phyloP scores from a whole-genome alignment of 139 green algal species.

The Nannochloris sp. region DNA sequence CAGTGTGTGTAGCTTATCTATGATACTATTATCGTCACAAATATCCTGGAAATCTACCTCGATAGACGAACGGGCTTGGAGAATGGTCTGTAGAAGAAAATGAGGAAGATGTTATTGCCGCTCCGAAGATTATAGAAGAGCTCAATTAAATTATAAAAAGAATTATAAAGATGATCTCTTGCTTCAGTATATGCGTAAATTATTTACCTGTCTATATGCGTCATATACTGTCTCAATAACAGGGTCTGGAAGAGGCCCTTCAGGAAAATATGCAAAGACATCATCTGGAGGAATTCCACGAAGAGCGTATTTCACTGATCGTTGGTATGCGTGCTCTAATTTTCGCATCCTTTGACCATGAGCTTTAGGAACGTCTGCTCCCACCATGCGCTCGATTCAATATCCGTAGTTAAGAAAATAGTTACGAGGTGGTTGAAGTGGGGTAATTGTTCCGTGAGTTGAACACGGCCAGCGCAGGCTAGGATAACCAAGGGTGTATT shows the following conservation, averaged over 20 bases:
- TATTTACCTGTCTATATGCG: slow-evolving; percentile 2
- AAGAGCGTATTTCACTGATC: slow-evolving; percentile 8
- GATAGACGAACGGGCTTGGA: background rate
- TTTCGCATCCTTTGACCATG: slow-evolving; percentile 1
- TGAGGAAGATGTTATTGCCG: background rate
- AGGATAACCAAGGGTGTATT: no score
- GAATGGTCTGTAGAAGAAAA: background rate
- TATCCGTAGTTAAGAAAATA: no score
- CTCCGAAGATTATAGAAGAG: no score
- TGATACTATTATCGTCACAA: background rate
- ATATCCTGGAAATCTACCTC: slow-evolving; percentile 9
- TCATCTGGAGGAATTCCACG: slow-evolving; percentile 3
- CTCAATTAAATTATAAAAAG: background rate
- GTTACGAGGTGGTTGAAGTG: no score
- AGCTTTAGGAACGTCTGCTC: no score
- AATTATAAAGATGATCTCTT: background rate
- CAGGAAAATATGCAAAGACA: slow-evolving; percentile 11
- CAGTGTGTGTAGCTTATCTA: background rate
- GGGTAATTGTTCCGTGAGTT: no score
- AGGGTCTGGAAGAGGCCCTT: background rate
- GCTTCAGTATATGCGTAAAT: background rate
- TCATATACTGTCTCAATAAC: background rate
- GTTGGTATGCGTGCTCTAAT: slow-evolving; percentile 1
- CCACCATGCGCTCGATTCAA: no score
- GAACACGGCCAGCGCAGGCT: no score